Conservation (phyloP, 2,329 filamentous ascomycete species). For the Cladophialophora exuberans region DNA sequence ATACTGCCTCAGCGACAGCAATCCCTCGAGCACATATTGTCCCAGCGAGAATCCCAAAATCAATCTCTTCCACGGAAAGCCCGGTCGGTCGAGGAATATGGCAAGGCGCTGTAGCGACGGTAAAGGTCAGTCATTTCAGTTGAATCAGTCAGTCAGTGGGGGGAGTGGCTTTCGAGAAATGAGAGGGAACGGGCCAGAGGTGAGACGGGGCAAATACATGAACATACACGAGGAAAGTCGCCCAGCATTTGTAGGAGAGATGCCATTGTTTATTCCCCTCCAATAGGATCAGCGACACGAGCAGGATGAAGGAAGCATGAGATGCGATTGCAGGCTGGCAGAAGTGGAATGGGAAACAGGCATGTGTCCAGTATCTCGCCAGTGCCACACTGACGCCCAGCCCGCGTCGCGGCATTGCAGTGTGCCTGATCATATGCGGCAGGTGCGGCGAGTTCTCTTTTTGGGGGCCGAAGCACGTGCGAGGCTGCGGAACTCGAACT, state of each 20-base stretch:
- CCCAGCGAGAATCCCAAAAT: constrained; percentile 92
- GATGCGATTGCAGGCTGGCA: constrained; percentile 8
- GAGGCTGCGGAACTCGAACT: background rate
- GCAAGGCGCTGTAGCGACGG: constrained; percentile 64
- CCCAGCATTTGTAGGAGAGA: constrained; percentile 31
- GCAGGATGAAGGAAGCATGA: constrained; percentile 1
- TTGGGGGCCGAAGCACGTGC: too few relatives aligned
- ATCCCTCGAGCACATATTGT: constrained; percentile 87
- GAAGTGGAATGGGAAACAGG: background rate
- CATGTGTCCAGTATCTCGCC: too few relatives aligned
- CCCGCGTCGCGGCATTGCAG: too few relatives aligned
- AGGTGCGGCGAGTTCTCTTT: too few relatives aligned
- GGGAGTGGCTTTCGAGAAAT: too few relatives aligned
- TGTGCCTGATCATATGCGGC: too few relatives aligned
- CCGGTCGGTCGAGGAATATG: constrained; percentile 82
- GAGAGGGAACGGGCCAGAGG: too few relatives aligned
- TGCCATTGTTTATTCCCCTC: constrained; percentile 31
- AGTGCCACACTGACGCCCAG: too few relatives aligned
- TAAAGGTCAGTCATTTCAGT: constrained; percentile 10
- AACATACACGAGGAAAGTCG: constrained; percentile 33
- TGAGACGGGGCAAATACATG: background rate
- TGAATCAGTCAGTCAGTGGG: too few relatives aligned
- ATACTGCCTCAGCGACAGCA: constrained; percentile 89
- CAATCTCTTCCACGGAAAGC: constrained; percentile 97
- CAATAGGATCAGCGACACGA: background rate